Evolutionary conservation across 345 rosid species (phyloP).

Genomic region (Rubroshorea leprosula): DNA sequence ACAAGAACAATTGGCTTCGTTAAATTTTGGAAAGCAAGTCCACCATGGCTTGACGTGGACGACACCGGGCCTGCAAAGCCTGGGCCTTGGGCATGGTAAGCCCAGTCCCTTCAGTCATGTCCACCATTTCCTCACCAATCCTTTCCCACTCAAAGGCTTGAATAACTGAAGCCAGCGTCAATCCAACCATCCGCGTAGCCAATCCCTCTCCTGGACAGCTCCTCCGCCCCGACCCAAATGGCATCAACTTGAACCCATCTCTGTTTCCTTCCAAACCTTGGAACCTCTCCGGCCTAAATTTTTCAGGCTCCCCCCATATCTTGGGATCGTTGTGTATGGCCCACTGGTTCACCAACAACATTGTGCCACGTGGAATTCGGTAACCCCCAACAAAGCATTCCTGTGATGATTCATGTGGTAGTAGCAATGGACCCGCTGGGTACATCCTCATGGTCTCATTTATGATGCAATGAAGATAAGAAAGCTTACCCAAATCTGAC

Average conservation of each 20-base stretch:
- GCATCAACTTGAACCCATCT: conserved; percentile 23
- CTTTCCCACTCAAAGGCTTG: background rate
- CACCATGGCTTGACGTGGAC: conserved; percentile 15
- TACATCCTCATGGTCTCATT: conserved; percentile 48
- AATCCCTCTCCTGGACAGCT: background rate
- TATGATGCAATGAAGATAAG: conserved; percentile 43
- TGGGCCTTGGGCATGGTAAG: conserved; percentile 23
- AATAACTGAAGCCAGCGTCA: background rate
- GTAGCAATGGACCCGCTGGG: conserved; percentile 39
- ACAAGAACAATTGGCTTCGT: no score
- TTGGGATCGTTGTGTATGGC: conserved; percentile 47
- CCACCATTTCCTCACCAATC: conserved; percentile 1
- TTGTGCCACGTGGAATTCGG: conserved; percentile 29
- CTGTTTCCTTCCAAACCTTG: conserved; percentile 9
- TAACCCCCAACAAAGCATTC: conserved; percentile 39
- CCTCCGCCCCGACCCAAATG: conserved; percentile 41
- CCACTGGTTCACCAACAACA: conserved; percentile 39
- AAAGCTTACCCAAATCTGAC: conserved; percentile 37
- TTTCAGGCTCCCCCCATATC: conserved; percentile 36
- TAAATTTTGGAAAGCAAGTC: conserved; percentile 9
- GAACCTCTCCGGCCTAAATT: conserved; percentile 41
- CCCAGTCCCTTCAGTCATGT: conserved; percentile 19
- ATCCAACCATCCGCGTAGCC: background rate
- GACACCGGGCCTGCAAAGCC: conserved; percentile 16
- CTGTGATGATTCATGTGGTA: conserved; percentile 36